Conservation (phyloP, 2,329 filamentous ascomycete genomes). For the Grosmannia huntii region DNA sequence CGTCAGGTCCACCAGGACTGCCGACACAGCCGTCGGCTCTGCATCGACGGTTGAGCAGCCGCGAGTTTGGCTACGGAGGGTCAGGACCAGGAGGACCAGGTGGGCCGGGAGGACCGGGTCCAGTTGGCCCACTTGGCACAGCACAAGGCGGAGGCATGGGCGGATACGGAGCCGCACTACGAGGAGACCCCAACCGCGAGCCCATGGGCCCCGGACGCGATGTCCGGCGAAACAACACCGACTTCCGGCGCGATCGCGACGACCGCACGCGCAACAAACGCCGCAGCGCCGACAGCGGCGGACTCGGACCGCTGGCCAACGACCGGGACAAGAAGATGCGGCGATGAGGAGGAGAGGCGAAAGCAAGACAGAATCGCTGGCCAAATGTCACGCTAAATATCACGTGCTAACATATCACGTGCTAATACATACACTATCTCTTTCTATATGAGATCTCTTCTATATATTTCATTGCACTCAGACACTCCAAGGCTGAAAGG, state of each 20-base stretch:
- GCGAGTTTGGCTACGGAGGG: constrained; percentile 12
- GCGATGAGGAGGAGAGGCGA: constrained; percentile 21
- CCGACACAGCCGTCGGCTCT: constrained; percentile 7
- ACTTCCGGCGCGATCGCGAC: constrained; percentile 16
- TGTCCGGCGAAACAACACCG: constrained; percentile 13
- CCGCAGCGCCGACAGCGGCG: constrained; percentile 40
- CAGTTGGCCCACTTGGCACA: too few species aligned
- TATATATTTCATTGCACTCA: too few species aligned
- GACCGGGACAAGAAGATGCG: constrained; percentile 43
- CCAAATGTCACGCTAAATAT: too few species aligned
- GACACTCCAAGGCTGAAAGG: too few species aligned
- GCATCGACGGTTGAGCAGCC: constrained; percentile 13
- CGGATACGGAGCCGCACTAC: not conserved
- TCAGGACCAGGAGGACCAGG: not conserved
- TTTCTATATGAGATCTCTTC: too few species aligned
- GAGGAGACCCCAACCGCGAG: constrained; percentile 15
- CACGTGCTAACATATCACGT: not conserved
- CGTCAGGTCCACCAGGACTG: not conserved
- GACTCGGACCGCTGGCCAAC: constrained; percentile 28
- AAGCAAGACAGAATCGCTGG: too few species aligned
- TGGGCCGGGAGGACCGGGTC: not conserved
- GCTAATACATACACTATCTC: not conserved
- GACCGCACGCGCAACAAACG: constrained; percentile 26
- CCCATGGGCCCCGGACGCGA: constrained; percentile 17
- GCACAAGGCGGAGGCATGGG: not conserved